These are phyloP conservation scores for Candida fluviatilis DNA, from an alignment of 805 yeast genomes.

Conservation along the genomic window DNA sequence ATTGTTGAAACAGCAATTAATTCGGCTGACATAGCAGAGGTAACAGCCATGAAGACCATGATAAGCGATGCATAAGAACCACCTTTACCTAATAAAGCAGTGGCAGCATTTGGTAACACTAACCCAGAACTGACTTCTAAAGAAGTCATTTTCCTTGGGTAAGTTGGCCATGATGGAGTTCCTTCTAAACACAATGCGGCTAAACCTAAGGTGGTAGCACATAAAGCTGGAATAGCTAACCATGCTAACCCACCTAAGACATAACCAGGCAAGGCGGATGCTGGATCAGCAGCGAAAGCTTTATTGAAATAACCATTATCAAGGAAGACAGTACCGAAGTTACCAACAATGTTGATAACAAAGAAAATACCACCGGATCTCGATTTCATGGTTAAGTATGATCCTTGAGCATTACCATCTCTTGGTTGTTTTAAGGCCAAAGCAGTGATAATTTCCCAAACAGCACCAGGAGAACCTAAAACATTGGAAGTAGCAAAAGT, in stretches of 20 bases:
- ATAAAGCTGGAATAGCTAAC: conserved; percentile 85
- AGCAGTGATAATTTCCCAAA: conserved; percentile 68
- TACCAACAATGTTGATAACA: conserved; percentile 82
- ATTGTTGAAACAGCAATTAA: conserved; percentile 84
- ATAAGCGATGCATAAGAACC: conserved; percentile 83
- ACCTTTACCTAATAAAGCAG: conserved; percentile 77
- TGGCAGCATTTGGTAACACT: conserved; percentile 74
- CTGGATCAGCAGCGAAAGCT: conserved; percentile 82
- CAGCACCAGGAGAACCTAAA: conserved; percentile 78
- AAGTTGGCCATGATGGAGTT: conserved; percentile 73
- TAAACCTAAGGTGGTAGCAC: conserved; percentile 84
- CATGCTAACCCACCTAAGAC: conserved; percentile 85
- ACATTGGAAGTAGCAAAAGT: conserved; percentile 65
- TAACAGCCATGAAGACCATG: conserved; percentile 85
- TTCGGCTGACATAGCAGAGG: conserved; percentile 90
- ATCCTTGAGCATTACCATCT: conserved; percentile 78
- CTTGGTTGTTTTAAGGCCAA: conserved; percentile 62
- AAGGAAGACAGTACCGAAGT: conserved; percentile 82
- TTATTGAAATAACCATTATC: conserved; percentile 89
- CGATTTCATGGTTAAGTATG: conserved; percentile 84
- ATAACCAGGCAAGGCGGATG: conserved; percentile 83
- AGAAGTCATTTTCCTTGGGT: conserved; percentile 60
- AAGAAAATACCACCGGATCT: conserved; percentile 84
- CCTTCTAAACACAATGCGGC: conserved; percentile 72
- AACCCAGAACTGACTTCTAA: conserved; percentile 80